Evolutionary conservation across 2,329 filamentous ascomycete species (phyloP), one percentile per base, ranked within the genome.

Genomic region (Dothiorella sarmentorum): DNA sequence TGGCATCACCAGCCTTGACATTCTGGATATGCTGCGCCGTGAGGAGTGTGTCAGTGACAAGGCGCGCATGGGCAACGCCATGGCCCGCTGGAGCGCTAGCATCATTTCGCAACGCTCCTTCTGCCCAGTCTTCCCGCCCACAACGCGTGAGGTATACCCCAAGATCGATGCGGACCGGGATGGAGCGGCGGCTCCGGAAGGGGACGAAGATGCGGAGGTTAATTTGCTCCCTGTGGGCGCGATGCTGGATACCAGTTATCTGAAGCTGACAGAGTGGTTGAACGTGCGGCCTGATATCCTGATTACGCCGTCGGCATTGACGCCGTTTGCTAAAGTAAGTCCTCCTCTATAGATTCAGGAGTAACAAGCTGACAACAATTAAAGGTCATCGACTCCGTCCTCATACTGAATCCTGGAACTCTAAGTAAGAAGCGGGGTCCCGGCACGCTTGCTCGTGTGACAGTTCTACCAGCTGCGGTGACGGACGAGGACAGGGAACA

Each of bases 51-150:
- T 78, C 5, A 81, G 82, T 18, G 82, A 82, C 1, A 80, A 78
- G 49, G 80, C 82, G 0, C 71, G 72, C 7, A 81, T 86, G 56
- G 71, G 80, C 0, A 85, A 89, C 64, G 66, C 89, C 24, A 79
- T 93, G 67, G 84, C 86, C 15, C 78, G 93, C n/a, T 74, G 92
- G 45, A 85, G 88, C 5, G 82, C 85, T 18, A 87, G 94, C 64
- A 73, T 99, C 17, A 84, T 99, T 59, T 89, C 96, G 73, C 94
- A 97, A 75, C 80, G 92, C 6, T 91, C 94, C 69, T 97, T 92
- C 73, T 91, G 91, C 67, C 94, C 94, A 0, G 75, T 97, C 0
- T 97, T 92, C 68, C 94, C 94, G 5, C 86, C 93, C 0, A 82
- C 86, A 11, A 85, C 88, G 52, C 81, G 91, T 49, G 80, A 84